Base-by-base conservation (phyloP, 2,329 filamentous ascomycete genomes). In the Bipolaris zeicola region DNA sequence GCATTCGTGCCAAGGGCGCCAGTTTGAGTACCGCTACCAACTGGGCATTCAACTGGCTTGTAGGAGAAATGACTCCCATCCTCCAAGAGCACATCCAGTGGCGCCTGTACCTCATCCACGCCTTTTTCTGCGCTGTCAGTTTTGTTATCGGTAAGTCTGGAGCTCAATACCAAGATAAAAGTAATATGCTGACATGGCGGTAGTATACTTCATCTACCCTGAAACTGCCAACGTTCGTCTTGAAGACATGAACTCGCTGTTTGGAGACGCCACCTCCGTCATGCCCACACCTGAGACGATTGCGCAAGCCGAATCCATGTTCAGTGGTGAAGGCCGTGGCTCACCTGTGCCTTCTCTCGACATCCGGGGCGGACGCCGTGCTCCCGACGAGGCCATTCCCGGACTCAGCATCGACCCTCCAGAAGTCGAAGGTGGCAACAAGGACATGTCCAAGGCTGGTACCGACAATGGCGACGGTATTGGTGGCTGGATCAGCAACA, bases 1-100 rank as follows among this genome's bases (percentile, higher is more conserved):
- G 92, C 81, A 97, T 98, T 73, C 89, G 95, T 69, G 96, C 94
- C 58, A 98, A 98, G 82, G 95, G 95, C 59, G 94, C 95, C 51
- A 96, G 92, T 83, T 79, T 99, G 74, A 97, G 94, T 58, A 98
- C 95, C 1, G 95, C 95, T 16, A 89, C 93, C 31, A 99, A 99
- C 74, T 99, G 95, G 95, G 92, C 94, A 1, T 96, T 95, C 78
- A 99, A 99, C 78, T 99, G 92, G 90, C 82, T 98, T 24, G 95
- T 98, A 3, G 95, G 95, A 65, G 91, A 96, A 77, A 86, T 98
- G 82, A 99, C 95, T 0, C 95, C 95, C 1, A 87, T 98, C 52
- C 81, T 98, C 57, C 94, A 99, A 76, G 91, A 95, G 68, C 87
- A 84, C 78, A 98, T 99, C 69, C 86, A 89, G 68, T 99, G 95